Percentiles rank a stretch among this genome's conserved stretches.
These are phyloP conservation scores for Sugiyamaella castrensis DNA, from an alignment of 1,139 yeast genomes.

Conservation along the genomic window DNA sequence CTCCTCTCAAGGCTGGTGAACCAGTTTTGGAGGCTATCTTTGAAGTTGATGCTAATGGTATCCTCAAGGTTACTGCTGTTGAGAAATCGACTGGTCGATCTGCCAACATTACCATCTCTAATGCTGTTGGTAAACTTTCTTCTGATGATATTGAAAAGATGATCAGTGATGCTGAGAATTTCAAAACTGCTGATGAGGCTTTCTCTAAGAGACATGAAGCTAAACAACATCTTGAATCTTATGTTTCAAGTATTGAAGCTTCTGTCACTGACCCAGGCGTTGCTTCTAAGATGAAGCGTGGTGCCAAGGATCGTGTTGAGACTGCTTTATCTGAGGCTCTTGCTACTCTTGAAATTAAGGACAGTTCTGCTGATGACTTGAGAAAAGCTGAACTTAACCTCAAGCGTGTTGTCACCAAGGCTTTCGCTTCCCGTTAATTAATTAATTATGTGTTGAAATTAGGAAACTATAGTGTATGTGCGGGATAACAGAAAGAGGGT, in stretches of 20 bases:
- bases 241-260: slow-evolving; percentile 95
- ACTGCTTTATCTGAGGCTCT: slow-evolving; percentile 97
- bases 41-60: slow-evolving; percentile 99
- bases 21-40: slow-evolving; percentile 99
- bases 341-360: slow-evolving; percentile 97
- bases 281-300: slow-evolving; percentile 97
- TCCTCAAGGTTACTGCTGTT: slow-evolving; percentile 98
- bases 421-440: slow-evolving; percentile 94
- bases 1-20: slow-evolving; percentile 99
- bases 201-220: slow-evolving; percentile 99
- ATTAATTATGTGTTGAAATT: slow-evolving; percentile 1
- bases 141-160: slow-evolving; percentile 97
- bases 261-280: slow-evolving; percentile 98
- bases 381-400: slow-evolving; percentile 99
- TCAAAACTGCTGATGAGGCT: slow-evolving; percentile 98
- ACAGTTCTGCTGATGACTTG: slow-evolving; percentile 91
- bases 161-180: slow-evolving; percentile 97
- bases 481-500: background rate
- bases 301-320: slow-evolving; percentile 97
- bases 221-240: slow-evolving; percentile 98
- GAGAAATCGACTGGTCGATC: slow-evolving; percentile 99
- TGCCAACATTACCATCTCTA: slow-evolving; percentile 98
- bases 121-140: slow-evolving; percentile 99
- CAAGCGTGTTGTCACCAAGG: slow-evolving; percentile 99
- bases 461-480: background rate